Conservation (phyloP, 139 green algal genomes). For the Gonium pectorale region DNA sequence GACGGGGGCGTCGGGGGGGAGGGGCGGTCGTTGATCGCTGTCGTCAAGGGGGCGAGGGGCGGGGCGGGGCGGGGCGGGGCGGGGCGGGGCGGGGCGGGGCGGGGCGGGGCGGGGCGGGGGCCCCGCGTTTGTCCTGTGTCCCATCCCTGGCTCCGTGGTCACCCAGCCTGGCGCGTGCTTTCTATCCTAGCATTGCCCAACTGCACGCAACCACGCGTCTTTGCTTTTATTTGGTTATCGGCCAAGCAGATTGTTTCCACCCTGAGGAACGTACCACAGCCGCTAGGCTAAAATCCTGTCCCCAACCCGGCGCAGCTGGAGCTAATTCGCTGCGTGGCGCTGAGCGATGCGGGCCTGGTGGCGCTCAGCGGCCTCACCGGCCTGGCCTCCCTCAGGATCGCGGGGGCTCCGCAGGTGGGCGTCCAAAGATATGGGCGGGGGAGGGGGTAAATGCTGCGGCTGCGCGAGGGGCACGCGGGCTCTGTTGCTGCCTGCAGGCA, state of each 20-base stretch:
- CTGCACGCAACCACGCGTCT: background rate
- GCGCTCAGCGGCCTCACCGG: slow-evolving; percentile 14
- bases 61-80: background rate
- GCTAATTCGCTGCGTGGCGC: background rate
- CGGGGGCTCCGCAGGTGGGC: background rate
- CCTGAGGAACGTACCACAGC: too few relatives aligned
- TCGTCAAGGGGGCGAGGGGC: too few relatives aligned
- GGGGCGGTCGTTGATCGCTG: too few relatives aligned
- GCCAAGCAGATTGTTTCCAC: too few relatives aligned
- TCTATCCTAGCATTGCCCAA: background rate
- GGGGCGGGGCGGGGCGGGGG: background rate
- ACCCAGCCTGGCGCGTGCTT: background rate
- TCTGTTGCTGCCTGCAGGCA: background rate
- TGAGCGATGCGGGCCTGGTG: slow-evolving; percentile 18
- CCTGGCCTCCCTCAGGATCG: background rate
- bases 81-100: background rate
- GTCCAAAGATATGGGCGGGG: background rate
- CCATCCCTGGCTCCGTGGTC: background rate
- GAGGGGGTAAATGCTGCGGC: too few relatives aligned
- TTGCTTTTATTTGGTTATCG: background rate
- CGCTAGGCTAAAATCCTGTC: too few relatives aligned
- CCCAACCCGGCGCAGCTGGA: slow-evolving; percentile 6
- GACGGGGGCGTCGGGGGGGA: background rate
- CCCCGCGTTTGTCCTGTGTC: background rate
- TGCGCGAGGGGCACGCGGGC: too few relatives aligned